Evolutionary conservation across 169 alveolate genomes (phyloP).

Genomic region (Eimeria falciformis): DNA sequence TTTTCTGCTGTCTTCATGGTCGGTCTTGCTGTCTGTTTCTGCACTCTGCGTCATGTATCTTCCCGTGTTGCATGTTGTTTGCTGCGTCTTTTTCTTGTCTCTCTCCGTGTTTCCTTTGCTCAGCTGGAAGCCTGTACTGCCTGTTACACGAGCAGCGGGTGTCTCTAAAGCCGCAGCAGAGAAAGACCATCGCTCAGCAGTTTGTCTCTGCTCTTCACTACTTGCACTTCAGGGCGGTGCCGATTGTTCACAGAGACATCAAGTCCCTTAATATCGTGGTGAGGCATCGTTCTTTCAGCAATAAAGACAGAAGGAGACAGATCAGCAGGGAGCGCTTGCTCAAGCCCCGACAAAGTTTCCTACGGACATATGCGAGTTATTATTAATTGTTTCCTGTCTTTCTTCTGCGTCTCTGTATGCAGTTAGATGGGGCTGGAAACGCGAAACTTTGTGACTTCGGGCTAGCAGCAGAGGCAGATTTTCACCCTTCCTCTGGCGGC

Average conservation of each 20-base stretch:
- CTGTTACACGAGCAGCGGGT: constrained; percentile 61
- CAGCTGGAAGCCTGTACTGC: constrained; percentile 46
- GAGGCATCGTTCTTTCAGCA: neutral
- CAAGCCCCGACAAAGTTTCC: no score
- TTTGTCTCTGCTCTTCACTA: constrained; percentile 26
- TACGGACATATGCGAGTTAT: no score
- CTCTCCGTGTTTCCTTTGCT: neutral
- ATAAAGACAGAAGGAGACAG: neutral
- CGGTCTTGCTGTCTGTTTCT: no score
- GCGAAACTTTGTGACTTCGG: constrained; percentile 45
- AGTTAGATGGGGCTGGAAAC: constrained; percentile 20
- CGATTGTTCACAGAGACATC: constrained; percentile 63
- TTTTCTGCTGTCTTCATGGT: no score
- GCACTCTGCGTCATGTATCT: no score
- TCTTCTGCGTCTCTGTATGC: neutral
- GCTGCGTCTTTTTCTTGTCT: neutral
- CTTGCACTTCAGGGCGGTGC: constrained; percentile 15
- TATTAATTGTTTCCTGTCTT: neutral
- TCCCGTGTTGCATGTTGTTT: neutral
- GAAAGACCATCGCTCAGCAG: constrained; percentile 28
- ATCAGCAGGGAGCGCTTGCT: no score
- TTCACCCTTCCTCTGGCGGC: neutral
- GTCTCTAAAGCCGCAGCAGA: neutral
- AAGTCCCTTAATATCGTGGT: constrained; percentile 54
- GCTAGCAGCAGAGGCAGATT: constrained; percentile 10